These are phyloP conservation scores for Dryadomyces quercus-mongolicae DNA, from an alignment of 2,329 filamentous ascomycete species.

Conservation along the genomic window DNA sequence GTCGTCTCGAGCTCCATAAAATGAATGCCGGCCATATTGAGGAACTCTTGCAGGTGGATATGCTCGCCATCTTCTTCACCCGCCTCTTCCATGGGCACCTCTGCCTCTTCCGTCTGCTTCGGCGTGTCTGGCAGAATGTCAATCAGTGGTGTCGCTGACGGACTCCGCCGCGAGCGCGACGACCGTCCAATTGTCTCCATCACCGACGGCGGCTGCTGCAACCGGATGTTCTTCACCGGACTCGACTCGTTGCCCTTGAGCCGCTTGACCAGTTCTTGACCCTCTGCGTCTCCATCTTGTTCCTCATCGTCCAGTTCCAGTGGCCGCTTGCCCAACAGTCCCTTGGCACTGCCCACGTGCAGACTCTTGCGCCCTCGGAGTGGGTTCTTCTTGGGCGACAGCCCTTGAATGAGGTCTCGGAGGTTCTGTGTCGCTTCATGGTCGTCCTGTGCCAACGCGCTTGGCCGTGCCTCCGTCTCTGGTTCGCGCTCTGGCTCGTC, in stretches of 20 bases:
- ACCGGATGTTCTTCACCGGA: constrained; percentile 62
- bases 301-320: constrained; percentile 52
- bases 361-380: constrained; percentile 62
- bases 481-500: constrained; percentile 51
- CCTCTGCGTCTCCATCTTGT: constrained; percentile 19
- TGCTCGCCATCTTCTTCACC: constrained; percentile 45
- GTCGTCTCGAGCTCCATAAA: constrained; percentile 99
- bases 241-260: constrained; percentile 61
- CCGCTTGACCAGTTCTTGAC: constrained; percentile 52
- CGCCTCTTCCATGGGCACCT: constrained; percentile 26
- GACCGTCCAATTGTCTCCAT: constrained; percentile 52
- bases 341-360: constrained; percentile 61
- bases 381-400: constrained; percentile 62
- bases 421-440: constrained; percentile 54
- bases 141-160: constrained; percentile 24
- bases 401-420: constrained; percentile 64
- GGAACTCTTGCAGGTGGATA: constrained; percentile 81
- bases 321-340: constrained; percentile 63
- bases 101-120: constrained; percentile 15
- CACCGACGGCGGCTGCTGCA: constrained; percentile 57
- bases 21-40: constrained; percentile 89
- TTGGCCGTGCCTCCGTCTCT: constrained; percentile 33
- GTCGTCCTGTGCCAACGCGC: constrained; percentile 41
- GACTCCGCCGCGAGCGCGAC: constrained; percentile 35
- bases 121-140: constrained; percentile 16